phyloP scores from a whole-genome alignment of 2,329 filamentous ascomycete genomes.

The Didymella pomorum region DNA sequence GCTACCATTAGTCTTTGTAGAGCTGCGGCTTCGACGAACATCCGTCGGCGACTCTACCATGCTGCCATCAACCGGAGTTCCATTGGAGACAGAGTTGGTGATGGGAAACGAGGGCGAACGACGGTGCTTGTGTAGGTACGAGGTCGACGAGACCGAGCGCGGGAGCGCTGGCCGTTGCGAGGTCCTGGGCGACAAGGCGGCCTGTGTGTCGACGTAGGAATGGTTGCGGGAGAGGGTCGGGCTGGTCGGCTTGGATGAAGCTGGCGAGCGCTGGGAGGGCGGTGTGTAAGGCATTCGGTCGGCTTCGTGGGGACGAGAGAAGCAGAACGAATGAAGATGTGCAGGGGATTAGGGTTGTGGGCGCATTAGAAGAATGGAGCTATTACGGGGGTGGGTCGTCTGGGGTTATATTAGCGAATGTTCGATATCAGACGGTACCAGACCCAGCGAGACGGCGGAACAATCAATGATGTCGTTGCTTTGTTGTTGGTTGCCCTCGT shows the following conservation, averaged over 20 bases:
- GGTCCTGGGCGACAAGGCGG: constrained; percentile 44
- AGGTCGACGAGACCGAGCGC: constrained; percentile 65
- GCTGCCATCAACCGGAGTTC: constrained; percentile 32
- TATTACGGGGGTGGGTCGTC: constrained; percentile 34
- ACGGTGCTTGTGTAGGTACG: constrained; percentile 69
- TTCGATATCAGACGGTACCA: constrained; percentile 12
- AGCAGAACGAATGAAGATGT: constrained; percentile 45
- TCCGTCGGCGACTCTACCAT: constrained; percentile 33
- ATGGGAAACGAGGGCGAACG: constrained; percentile 62
- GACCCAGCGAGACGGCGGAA: constrained; percentile 16
- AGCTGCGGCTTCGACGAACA: constrained; percentile 36
- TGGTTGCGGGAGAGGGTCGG: constrained; percentile 60
- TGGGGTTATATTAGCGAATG: constrained; percentile 27
- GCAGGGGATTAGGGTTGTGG: constrained; percentile 46
- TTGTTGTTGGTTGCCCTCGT: not conserved
- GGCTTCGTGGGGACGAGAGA: constrained; percentile 43
- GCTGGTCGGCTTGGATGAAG: constrained; percentile 62
- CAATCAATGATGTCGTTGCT: constrained; percentile 3
- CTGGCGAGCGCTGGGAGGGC: constrained; percentile 71
- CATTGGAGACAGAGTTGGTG: constrained; percentile 43
- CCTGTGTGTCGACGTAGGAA: constrained; percentile 58
- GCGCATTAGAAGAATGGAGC: constrained; percentile 54
- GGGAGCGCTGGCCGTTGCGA: constrained; percentile 58
- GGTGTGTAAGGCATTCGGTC: constrained; percentile 87
- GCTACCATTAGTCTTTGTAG: constrained; percentile 60